Conservation (phyloP, 2,329 filamentous ascomycete genomes). For the Parastagonospora avenae region DNA sequence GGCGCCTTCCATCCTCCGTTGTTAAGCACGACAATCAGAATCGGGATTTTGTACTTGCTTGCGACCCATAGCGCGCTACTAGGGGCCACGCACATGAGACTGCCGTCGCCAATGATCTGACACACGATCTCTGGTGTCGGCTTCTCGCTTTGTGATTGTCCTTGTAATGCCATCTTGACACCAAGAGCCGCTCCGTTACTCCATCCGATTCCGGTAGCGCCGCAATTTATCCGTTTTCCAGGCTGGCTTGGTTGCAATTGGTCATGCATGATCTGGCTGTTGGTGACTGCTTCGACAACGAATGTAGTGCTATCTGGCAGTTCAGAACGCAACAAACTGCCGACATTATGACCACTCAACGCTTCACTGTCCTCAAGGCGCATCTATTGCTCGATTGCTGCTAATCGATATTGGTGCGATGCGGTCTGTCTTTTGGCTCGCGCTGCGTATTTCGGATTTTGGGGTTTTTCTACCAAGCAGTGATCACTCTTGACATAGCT, state of each 20-base stretch:
- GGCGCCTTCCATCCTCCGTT: slow-evolving; percentile 69
- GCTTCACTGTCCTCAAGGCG: slow-evolving; percentile 19
- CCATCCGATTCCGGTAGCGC: slow-evolving; percentile 60
- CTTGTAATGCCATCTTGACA: slow-evolving; percentile 54
- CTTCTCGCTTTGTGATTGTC: too few relatives aligned
- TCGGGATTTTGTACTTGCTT: slow-evolving; percentile 59
- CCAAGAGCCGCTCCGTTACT: slow-evolving; percentile 58
- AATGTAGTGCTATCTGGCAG: slow-evolving; percentile 15
- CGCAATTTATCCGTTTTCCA: slow-evolving; percentile 60
- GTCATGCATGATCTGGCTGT: slow-evolving; percentile 14
- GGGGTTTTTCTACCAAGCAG: too few relatives aligned
- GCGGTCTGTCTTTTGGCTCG: slow-evolving; percentile 22
- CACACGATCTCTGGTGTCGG: slow-evolving; percentile 56
- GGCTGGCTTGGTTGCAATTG: slow-evolving; percentile 33
- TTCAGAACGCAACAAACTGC: slow-evolving; percentile 6
- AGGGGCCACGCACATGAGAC: slow-evolving; percentile 61
- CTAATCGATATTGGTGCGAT: slow-evolving; percentile 14
- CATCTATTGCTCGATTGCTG: slow-evolving; percentile 22
- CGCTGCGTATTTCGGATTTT: too few relatives aligned
- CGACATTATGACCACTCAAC: slow-evolving; percentile 22
- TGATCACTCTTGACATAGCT: too few relatives aligned
- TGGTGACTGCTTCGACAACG: slow-evolving; percentile 19
- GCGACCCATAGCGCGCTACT: slow-evolving; percentile 63
- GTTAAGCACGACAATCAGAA: slow-evolving; percentile 62
- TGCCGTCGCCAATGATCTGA: slow-evolving; percentile 64